Evolutionary conservation across 1,284 basidiomycete species (phyloP), one percentile per base, ranked within the genome.

Genomic region (Lentinus polychrous): DNA sequence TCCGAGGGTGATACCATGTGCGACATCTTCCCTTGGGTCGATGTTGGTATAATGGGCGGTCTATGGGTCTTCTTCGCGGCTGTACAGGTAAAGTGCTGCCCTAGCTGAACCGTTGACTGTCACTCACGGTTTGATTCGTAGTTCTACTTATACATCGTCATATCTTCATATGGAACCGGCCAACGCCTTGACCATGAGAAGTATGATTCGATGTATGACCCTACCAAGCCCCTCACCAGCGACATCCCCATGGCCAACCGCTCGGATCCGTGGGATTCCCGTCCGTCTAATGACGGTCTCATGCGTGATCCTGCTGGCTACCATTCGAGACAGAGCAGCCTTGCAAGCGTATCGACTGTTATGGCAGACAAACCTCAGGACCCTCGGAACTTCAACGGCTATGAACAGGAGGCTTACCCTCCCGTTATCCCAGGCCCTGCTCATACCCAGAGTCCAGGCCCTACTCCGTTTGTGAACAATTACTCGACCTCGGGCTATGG

Each of bases 1-100:
- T 67, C 71, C 18, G 79, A 87, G 64, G 83, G 78, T 7, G 65
- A 81, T 41, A 81, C 76, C 1, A 71, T 95, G 14, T 95, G 93
- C 68, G 74, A 84, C 45, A 85, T 94, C 47, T 93, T 95, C 61
- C 75, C 91, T 6, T 95, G 91, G 91, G 86, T 90, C 4, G 86
- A 90, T 60, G 71, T 95, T n/a, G 93, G 93, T 33, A 70, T 95
- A 53, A 94, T 95, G 91, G 86, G 75, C 17, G 88, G 79, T 3
- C 69, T 94, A 15, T 95, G 91, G 88, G 65, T 86, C 5, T 61
- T 94, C 10, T 72, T 95, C 24, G 79, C 78, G 18, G 70, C 87
- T 47, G 71, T 88, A 46, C 90, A 94, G 68, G 84, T 86, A 62
- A 57, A 74, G 11, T 27, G 23, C 17, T 15, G 34, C 34, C 10